These are phyloP conservation scores for Drechslerella dactyloides DNA, from an alignment of 2,329 filamentous ascomycete species.

Conservation along the genomic window DNA sequence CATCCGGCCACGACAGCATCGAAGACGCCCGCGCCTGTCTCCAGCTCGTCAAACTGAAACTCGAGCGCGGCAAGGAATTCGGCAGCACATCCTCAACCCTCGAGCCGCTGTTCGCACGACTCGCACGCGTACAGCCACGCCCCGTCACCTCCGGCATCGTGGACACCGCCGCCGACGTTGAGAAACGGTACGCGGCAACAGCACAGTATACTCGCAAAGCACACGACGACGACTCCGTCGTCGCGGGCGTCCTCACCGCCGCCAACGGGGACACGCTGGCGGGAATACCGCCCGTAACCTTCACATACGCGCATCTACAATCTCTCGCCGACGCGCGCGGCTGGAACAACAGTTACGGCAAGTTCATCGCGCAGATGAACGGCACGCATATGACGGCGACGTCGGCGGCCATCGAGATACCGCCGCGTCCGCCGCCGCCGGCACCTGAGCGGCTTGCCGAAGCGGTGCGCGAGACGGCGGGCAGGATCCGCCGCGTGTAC, in stretches of 20 bases:
- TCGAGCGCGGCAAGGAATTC: constrained; percentile 87
- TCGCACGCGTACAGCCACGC: constrained; percentile 66
- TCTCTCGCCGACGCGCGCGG: constrained; percentile 70
- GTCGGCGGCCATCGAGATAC: constrained; percentile 25
- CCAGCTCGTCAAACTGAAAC: constrained; percentile 93
- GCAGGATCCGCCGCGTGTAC: constrained; percentile 65
- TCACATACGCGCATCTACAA: constrained; percentile 71
- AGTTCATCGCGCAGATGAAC: constrained; percentile 38
- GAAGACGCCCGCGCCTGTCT: constrained; percentile 92
- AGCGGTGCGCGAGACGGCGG: constrained; percentile 51
- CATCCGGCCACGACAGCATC: constrained; percentile 81
- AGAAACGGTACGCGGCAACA: constrained; percentile 67
- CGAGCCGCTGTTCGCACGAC: constrained; percentile 87
- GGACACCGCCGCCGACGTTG: constrained; percentile 80
- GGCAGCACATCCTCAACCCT: constrained; percentile 77
- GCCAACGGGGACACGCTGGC: constrained; percentile 62
- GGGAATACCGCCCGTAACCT: constrained; percentile 69
- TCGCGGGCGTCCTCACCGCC: constrained; percentile 64
- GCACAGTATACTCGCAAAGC: constrained; percentile 64
- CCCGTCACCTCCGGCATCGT: constrained; percentile 75
- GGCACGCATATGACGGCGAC: constrained; percentile 10
- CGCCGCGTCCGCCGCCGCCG: constrained; percentile 22
- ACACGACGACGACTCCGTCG: constrained; percentile 65
- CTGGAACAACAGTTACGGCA: constrained; percentile 62
- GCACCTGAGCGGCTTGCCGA: constrained; percentile 33